Base-by-base conservation (phyloP, 345 rosid species). In the Garcia nutans region DNA sequence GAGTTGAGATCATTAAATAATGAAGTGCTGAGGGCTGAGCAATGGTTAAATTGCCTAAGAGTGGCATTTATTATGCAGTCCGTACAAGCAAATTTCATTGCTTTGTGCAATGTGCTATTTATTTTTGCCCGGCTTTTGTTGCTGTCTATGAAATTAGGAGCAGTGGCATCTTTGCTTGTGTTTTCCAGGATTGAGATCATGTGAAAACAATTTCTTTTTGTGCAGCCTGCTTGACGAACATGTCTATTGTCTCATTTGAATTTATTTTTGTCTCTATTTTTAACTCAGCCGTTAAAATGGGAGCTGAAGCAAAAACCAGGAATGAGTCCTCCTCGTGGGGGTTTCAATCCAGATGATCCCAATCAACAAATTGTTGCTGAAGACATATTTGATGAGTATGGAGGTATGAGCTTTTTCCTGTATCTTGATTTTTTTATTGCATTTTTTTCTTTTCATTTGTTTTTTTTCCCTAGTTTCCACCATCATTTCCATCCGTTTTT, bases 361-460 rank as follows among this genome's bases (percentile, higher is more conserved):
- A 96, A 93, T 87, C 99, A 96, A 75, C 98, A 96, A 84, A 90
- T 96, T 82, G 97, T 95, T 37, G 99, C 98, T 6, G 97, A 93
- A 83, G 98, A 96, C 77, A 96, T 95, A 70, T 93, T 93, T 76
- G 99, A 96, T 31, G 98, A 96, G 83, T 96, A 96, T 77, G 98
- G 98, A 87, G 97, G 99, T 93, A 78, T 60, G 20, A 68, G n/a
- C 52, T 49, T 80, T 78, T 77, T 28, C 31, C 52, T 68, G 33
- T 49, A 57, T 45, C 59, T 1, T 26, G 60, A 65, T 33, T 65
- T 24, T 42, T 55, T 56, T 16, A 5, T 49, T 49, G 13, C n/a
- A 55, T 42, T 28, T 49, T 28, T 23, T 63, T 1, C n/a, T 24
- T 44, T 56, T 5, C 31, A 12, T 37, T 3, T 19, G 52, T 7